Evolutionary conservation across 352 stramenopile species (phyloP).

Genomic region (Phytophthora pluvialis): DNA sequence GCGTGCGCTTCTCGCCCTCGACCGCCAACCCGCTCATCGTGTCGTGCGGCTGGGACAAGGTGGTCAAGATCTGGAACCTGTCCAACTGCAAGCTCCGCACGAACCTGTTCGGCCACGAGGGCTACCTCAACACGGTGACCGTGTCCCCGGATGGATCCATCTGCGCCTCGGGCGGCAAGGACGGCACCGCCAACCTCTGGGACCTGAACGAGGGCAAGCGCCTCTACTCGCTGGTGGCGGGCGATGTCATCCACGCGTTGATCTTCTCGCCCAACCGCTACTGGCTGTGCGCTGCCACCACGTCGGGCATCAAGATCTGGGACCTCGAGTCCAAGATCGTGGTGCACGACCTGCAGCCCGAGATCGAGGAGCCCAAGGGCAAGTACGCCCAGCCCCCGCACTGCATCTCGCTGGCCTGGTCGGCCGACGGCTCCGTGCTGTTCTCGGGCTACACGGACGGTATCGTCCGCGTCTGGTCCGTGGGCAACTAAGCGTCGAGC

Average conservation of each 20-base stretch:
- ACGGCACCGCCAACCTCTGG: slow-evolving; percentile 99
- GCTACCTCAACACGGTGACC: slow-evolving; percentile 99
- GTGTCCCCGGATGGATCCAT: slow-evolving; percentile 99
- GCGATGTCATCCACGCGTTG: slow-evolving; percentile 97
- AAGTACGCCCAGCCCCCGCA: slow-evolving; percentile 95
- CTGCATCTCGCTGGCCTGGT: slow-evolving; percentile 99
- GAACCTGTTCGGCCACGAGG: slow-evolving; percentile 98
- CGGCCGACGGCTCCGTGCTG: slow-evolving; percentile 97
- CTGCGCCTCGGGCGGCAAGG: slow-evolving; percentile 99
- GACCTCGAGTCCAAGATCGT: slow-evolving; percentile 99
- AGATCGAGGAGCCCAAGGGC: slow-evolving; percentile 91
- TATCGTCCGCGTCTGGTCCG: slow-evolving; percentile 96
- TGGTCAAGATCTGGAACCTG: slow-evolving; percentile 99
- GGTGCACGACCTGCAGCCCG: slow-evolving; percentile 96
- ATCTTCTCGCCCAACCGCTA: slow-evolving; percentile 99
- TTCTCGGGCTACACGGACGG: slow-evolving; percentile 99
- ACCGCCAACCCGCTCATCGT: slow-evolving; percentile 98
- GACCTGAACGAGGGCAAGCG: slow-evolving; percentile 99
- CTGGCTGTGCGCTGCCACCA: slow-evolving; percentile 99
- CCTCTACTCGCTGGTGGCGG: slow-evolving; percentile 98
- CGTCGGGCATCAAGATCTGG: slow-evolving; percentile 99
- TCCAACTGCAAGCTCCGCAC: slow-evolving; percentile 99
- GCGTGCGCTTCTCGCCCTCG: slow-evolving; percentile 98
- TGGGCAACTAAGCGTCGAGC: slow-evolving; percentile 78
- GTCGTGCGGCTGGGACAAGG: slow-evolving; percentile 99